Evolutionary conservation across 192 early-diverging fungal species (phyloP).

Genomic region (Chytriomyces hyalinus): DNA sequence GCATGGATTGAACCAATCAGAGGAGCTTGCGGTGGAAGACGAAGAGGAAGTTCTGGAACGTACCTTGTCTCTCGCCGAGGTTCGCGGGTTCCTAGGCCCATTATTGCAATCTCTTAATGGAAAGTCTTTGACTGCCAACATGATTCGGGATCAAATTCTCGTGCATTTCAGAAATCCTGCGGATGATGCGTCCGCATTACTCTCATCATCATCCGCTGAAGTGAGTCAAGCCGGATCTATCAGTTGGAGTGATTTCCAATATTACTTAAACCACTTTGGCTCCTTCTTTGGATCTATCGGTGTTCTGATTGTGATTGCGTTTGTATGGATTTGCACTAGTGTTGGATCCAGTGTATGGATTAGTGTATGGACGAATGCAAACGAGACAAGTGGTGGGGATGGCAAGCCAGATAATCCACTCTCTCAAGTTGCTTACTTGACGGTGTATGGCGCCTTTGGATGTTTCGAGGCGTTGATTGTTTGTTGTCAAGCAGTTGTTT

Average conservation of each 20-base stretch:
- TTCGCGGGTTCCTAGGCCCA: slow-evolving; percentile 16
- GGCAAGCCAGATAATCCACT: neutral
- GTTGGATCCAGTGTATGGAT: slow-evolving; percentile 20
- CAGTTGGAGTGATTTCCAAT: slow-evolving; percentile 5
- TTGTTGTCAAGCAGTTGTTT: slow-evolving; percentile 21
- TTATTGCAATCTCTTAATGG: slow-evolving; percentile 5
- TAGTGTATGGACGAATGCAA: slow-evolving; percentile 18
- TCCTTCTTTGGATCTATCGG: slow-evolving; percentile 17
- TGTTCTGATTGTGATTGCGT: neutral
- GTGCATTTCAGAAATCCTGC: slow-evolving; percentile 8
- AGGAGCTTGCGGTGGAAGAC: too few relatives aligned
- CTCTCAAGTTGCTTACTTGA: slow-evolving; percentile 9
- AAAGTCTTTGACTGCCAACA: slow-evolving; percentile 1
- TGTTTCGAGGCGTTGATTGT: slow-evolving; percentile 13
- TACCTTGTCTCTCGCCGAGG: slow-evolving; percentile 6
- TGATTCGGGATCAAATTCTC: slow-evolving; percentile 22
- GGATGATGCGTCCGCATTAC: neutral
- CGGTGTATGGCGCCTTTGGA: slow-evolving; percentile 18
- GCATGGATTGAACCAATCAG: too few relatives aligned
- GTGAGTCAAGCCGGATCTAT: slow-evolving; percentile 15
- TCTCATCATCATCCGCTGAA: slow-evolving; percentile 13
- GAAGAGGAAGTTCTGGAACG: neutral
- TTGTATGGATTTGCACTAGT: neutral
- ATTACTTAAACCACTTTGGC: slow-evolving; percentile 25
- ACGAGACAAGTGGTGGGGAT: neutral